Evolutionary conservation across 345 rosid genomes (phyloP), one percentile per base, ranked within the genome.

Genomic region (Brassica cretica): DNA sequence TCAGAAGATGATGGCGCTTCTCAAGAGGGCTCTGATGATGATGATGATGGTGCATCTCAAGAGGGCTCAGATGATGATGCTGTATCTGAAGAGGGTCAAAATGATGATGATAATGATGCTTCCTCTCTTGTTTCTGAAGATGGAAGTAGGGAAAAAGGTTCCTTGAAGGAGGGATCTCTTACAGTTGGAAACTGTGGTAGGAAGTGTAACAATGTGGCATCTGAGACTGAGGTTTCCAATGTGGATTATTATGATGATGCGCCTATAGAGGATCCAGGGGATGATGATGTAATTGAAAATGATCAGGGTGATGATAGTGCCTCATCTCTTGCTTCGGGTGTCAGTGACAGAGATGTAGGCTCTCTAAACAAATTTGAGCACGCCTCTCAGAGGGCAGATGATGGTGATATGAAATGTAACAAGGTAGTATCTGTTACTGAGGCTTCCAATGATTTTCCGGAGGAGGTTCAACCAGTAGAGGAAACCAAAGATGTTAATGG

Each of bases 401-500:
- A 33, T 70, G 46, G n/a, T 44, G 71, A 15, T 61, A 53, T 2
- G 2, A 25, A 8, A n/a, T 2, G 2, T 33, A 10, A 33, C 3
- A 21, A 19, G 5, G 41, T 63, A 16, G 39, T 19, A 63, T 63
- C 21, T n/a, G 37, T 62, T 62, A 62, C 19, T 29, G 18, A 27
- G 66, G 9, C 18, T 62, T 4, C 67, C 5, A 30, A 63, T 32
- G 5, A 7, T 63, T 1, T 63, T 9, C 16, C 3, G 3, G 19
- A 0, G 35, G 49, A 68, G 63, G 61, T 30, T 60, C 68, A 71
- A 39, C 25, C 14, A 15, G 53, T 5, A 0, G 25, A 62, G 7
- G 64, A 78, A 46, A 59, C 69, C 15, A 0, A 46, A 1, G 7
- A 73, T 49, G 19, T 78, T 12, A 67, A 78, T 41, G 82, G 78